phyloP scores from a whole-genome alignment of 2,329 filamentous ascomycete species.

The Hirsutella minnesotensis region DNA sequence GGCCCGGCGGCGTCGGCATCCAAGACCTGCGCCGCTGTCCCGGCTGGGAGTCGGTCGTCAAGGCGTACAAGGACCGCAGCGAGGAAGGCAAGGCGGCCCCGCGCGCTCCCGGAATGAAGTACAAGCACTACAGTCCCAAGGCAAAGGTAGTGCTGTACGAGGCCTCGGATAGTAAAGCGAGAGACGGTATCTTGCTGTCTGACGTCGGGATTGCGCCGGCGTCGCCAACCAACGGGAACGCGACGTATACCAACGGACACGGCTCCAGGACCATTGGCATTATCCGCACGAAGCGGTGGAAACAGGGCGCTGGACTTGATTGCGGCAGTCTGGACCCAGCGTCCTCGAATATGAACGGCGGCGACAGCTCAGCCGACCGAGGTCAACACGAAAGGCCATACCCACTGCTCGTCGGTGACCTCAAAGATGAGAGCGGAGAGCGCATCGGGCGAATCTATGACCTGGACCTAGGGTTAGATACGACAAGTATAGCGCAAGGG shows the following conservation, averaged over 20 bases:
- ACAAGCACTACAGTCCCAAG: constrained; percentile 91
- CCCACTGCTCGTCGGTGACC: constrained; percentile 27
- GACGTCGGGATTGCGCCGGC: constrained; percentile 19
- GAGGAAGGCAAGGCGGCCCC: constrained; percentile 55
- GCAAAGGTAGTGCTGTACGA: constrained; percentile 80
- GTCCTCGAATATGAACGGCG: neutral
- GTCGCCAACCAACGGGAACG: constrained; percentile 5
- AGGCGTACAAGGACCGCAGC: constrained; percentile 68
- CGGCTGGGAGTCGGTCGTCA: constrained; percentile 70
- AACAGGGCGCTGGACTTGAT: constrained; percentile 26
- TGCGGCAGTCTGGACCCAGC: constrained; percentile 15
- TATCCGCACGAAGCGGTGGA: constrained; percentile 45
- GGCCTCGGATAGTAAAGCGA: constrained; percentile 24
- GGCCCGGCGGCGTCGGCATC: constrained; percentile 79
- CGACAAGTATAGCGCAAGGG: constrained; percentile 67
- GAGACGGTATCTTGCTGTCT: constrained; percentile 21
- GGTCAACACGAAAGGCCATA: constrained; percentile 20
- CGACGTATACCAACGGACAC: constrained; percentile 10
- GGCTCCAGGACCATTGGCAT: constrained; percentile 31
- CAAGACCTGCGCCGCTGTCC: constrained; percentile 61
- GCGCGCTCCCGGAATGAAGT: constrained; percentile 94
- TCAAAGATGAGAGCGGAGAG: constrained; percentile 21
- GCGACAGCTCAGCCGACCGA: constrained; percentile 7
- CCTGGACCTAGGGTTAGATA: constrained; percentile 59
- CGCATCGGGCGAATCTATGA: constrained; percentile 44